A percentile compares a stretch with the other conserved stretches of the same genome.
These are phyloP conservation scores for Malus fusca DNA, from an alignment of 306 rosid species.

Conservation along the genomic window DNA sequence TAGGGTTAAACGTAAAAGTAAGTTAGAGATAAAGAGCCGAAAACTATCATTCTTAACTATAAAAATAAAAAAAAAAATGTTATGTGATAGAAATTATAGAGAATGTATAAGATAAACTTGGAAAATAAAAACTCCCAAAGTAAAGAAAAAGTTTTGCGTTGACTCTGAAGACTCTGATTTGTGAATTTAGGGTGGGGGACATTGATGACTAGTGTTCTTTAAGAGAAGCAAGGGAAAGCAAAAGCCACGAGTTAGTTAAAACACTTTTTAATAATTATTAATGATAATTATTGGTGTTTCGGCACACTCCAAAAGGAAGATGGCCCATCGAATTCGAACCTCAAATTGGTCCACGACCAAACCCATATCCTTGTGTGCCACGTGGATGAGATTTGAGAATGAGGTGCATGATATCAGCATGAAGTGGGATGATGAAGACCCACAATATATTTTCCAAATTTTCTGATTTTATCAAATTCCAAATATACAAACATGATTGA, in stretches of 20 bases:
- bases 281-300: constrained; percentile 20
- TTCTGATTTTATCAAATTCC: not conserved
- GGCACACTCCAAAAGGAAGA: constrained; percentile 36
- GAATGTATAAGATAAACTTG: not conserved
- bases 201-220: not conserved
- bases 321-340: constrained; percentile 28
- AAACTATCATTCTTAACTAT: no score
- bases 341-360: constrained; percentile 48
- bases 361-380: constrained; percentile 47
- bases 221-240: not conserved
- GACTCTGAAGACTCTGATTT: not conserved
- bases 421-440: constrained; percentile 73
- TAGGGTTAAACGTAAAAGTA: not conserved
- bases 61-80: no score
- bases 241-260: not conserved
- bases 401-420: constrained; percentile 72
- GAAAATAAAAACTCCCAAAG: not conserved
- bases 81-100: no score
- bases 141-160: not conserved
- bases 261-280: constrained; percentile 8
- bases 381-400: constrained; percentile 34
- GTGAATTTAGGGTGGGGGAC: not conserved
- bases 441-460: constrained; percentile 5
- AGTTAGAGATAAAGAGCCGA: no score
- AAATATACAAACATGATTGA: not conserved